A percentile compares a stretch with the other conserved stretches of the same genome.
These are phyloP conservation scores for Stropharia rugosoannulata DNA, from an alignment of 768 basidiomycete genomes.

Conservation along the genomic window DNA sequence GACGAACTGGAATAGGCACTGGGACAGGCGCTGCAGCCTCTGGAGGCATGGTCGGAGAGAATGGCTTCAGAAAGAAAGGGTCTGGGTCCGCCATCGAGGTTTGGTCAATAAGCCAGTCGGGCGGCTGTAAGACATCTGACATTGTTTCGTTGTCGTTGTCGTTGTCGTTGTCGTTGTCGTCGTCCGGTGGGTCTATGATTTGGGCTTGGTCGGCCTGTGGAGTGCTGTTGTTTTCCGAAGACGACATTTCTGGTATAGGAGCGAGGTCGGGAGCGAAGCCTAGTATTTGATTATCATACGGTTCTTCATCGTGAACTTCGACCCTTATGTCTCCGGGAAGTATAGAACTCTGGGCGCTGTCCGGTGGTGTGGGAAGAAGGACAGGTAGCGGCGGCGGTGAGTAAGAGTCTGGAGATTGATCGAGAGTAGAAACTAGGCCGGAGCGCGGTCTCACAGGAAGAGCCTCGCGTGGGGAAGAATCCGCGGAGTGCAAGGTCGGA, in stretches of 20 bases:
- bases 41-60: conserved; percentile 14
- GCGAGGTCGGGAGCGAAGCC: conserved; percentile 25
- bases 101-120: conserved; percentile 19
- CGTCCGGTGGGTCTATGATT: neutral
- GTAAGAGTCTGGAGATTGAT: conserved; percentile 22
- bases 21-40: neutral
- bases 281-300: conserved; percentile 16
- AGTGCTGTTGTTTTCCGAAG: conserved; percentile 18
- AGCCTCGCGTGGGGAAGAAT: conserved; percentile 15
- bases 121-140: neutral
- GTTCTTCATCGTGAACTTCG: conserved; percentile 19
- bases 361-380: conserved; percentile 37
- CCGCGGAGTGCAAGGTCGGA: conserved; percentile 16
- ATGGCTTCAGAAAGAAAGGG: conserved; percentile 18
- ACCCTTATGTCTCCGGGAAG: conserved; percentile 25
- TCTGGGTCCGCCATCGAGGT: conserved; percentile 11
- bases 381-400: conserved; percentile 26
- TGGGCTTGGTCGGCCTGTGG: conserved; percentile 8
- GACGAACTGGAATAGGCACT: conserved; percentile 15
- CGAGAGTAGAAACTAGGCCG: conserved; percentile 27
- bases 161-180: neutral
- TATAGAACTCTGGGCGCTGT: conserved; percentile 25
- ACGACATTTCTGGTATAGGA: conserved; percentile 30
- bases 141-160: neutral
- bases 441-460: conserved; percentile 30